Evolutionary conservation across 257 asterid species (phyloP).

Genomic region (Marsdenia floribunda): DNA sequence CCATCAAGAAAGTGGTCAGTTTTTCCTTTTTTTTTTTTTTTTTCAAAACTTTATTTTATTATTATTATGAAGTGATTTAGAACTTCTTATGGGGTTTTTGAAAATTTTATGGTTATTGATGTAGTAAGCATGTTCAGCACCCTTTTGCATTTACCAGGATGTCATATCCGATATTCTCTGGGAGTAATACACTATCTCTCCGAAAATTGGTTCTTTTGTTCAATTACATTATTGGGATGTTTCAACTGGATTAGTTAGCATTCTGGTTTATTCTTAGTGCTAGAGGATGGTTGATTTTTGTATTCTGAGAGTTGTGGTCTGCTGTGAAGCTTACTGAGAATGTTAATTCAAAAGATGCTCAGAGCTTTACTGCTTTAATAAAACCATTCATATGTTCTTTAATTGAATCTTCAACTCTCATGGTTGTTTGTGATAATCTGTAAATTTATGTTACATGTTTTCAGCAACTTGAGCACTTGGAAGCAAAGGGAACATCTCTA

Average conservation of each 20-base stretch:
- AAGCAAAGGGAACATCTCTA: background rate
- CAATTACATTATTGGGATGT: background rate
- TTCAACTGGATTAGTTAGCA: background rate
- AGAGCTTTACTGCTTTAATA: background rate
- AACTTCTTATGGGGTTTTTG: constrained; percentile 5
- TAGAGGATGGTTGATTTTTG: background rate
- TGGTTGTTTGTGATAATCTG: background rate
- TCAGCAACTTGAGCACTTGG: background rate
- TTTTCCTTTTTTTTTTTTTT: background rate
- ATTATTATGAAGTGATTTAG: background rate
- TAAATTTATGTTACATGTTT: background rate
- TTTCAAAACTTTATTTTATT: background rate
- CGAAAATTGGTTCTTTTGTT: background rate
- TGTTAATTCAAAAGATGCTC: background rate
- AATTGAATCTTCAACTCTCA: background rate
- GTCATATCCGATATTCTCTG: background rate
- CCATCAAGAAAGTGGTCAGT: constrained; percentile 40
- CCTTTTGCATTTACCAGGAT: background rate
- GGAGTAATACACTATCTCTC: background rate
- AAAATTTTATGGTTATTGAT: background rate
- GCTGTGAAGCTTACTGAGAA: background rate
- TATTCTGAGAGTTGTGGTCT: background rate
- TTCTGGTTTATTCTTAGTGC: background rate
- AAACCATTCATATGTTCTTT: background rate
- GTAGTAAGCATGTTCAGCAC: background rate